phyloP scores from a whole-genome alignment of 2,329 filamentous ascomycete species.

The Aaosphaeria arxii region DNA sequence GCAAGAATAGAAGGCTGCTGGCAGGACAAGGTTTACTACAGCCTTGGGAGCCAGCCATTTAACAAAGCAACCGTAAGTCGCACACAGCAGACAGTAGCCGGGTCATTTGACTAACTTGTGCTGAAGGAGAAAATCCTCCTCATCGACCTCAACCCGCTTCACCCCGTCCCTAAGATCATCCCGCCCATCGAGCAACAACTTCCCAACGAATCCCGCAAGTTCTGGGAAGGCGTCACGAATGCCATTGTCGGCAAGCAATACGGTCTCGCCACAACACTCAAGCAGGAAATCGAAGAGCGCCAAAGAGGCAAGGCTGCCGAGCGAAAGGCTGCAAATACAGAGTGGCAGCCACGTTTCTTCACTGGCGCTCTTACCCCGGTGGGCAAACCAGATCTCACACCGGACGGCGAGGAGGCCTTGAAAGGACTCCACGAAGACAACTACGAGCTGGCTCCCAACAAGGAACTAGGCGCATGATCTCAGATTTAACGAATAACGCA shows the following conservation, averaged over 20 bases:
- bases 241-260: conserved; percentile 84
- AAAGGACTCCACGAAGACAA: conserved; percentile 54
- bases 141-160: conserved; percentile 83
- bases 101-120: neutral
- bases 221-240: conserved; percentile 85
- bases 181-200: conserved; percentile 78
- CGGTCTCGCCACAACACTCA: conserved; percentile 76
- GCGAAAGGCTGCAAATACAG: conserved; percentile 65
- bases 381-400: conserved; percentile 61
- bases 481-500: neutral
- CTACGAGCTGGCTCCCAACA: conserved; percentile 47
- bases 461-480: conserved; percentile 37
- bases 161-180: conserved; percentile 72
- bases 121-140: conserved; percentile 61
- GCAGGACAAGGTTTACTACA: conserved; percentile 69
- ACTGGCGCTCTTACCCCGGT: conserved; percentile 57
- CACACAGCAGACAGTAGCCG: conserved; percentile 19
- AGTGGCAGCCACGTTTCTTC: conserved; percentile 90
- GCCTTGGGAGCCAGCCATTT: conserved; percentile 46
- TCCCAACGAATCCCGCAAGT: conserved; percentile 81
- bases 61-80: conserved; percentile 55
- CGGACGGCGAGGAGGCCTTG: conserved; percentile 59
- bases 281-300: conserved; percentile 86
- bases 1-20: conserved; percentile 81
- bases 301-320: conserved; percentile 83